Percentiles rank a stretch among this genome's conserved stretches.
phyloP scores from a whole-genome alignment of 2,329 filamentous ascomycete genomes.

The Talaromyces sp. region DNA sequence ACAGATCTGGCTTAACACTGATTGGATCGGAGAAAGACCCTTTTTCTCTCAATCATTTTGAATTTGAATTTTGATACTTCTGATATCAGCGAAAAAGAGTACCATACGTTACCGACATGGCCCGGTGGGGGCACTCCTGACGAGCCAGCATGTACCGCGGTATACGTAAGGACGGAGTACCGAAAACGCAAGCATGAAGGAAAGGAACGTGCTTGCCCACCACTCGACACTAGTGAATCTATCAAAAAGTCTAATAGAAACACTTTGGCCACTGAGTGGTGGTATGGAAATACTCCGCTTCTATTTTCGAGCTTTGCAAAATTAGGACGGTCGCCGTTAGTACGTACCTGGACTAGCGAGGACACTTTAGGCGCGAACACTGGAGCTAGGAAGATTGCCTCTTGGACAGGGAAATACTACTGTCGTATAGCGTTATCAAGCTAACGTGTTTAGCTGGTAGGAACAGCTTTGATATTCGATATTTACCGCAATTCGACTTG shows the following conservation, averaged over 20 bases:
- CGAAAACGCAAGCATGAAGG: neutral
- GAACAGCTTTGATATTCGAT: neutral
- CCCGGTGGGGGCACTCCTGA: neutral
- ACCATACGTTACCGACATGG: neutral
- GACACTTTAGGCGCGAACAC: too few relatives aligned
- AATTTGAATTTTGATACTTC: neutral
- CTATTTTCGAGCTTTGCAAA: neutral
- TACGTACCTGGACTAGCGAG: neutral
- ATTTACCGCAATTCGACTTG: neutral
- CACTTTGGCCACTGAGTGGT: slow-evolving; percentile 1
- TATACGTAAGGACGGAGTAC: neutral
- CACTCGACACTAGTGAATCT: neutral
- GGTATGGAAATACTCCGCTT: neutral
- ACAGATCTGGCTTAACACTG: neutral
- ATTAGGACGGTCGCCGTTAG: neutral
- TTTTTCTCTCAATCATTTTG: neutral
- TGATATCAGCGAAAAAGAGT: neutral
- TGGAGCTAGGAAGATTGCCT: neutral
- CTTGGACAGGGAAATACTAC: neutral
- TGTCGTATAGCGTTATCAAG: neutral
- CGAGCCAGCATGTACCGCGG: neutral
- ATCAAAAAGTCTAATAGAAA: neutral
- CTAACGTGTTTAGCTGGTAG: neutral
- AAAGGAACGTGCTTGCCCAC: neutral
- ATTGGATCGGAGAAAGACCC: neutral